Evolutionary conservation across 163 green algal genomes (phyloP).

Genomic region (Chlamydomonas reinhardtii): DNA sequence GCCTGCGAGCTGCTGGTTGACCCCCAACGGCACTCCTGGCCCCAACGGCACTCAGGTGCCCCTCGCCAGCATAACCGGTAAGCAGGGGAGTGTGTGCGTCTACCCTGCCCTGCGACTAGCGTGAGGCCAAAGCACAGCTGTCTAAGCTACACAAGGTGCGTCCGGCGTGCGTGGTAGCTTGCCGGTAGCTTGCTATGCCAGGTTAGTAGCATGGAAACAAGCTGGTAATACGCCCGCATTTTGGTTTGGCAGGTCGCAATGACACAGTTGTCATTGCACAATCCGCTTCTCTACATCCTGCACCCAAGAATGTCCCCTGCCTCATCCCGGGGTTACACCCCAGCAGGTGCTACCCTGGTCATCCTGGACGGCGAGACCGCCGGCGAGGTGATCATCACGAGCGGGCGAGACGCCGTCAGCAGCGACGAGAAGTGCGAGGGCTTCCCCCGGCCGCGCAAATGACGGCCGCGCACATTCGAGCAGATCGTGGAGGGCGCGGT

Average conservation of each 20-base stretch:
- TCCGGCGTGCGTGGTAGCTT: too few species aligned
- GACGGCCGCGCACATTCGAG: background rate
- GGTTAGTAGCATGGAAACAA: too few species aligned
- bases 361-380: constrained; percentile 59
- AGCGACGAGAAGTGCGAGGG: constrained; percentile 48
- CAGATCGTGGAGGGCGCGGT: constrained; percentile 29
- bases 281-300: too few species aligned
- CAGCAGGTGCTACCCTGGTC: constrained; percentile 65
- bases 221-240: too few species aligned
- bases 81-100: background rate
- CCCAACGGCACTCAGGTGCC: constrained; percentile 1
- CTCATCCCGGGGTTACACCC: constrained; percentile 37
- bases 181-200: too few species aligned
- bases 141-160: constrained; percentile 39
- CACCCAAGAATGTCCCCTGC: too few species aligned
- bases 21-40: background rate
- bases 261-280: too few species aligned
- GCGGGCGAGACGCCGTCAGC: constrained; percentile 48
- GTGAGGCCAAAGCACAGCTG: constrained; percentile 39
- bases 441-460: too few species aligned
- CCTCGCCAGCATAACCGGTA: constrained; percentile 31
- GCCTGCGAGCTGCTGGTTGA: constrained; percentile 9
- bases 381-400: constrained; percentile 49
- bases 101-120: constrained; percentile 62
- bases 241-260: too few species aligned